Evolutionary conservation across 164 flowering plant species (phyloP).

Genomic region (Brasenia schreberi): DNA sequence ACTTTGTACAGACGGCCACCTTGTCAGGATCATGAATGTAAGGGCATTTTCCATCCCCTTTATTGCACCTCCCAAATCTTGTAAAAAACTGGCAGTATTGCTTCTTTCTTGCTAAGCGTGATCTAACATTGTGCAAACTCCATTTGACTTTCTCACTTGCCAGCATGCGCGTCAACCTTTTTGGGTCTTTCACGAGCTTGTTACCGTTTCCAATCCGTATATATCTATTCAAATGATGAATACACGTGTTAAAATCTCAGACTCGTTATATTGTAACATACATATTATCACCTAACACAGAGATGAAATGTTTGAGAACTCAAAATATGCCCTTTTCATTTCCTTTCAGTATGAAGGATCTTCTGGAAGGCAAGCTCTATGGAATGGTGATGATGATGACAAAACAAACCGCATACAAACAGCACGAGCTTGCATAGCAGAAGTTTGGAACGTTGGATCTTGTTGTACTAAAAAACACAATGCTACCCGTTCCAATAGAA

Average conservation of each 20-base stretch:
- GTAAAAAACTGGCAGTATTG: conserved; percentile 92
- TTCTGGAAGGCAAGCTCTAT: background rate
- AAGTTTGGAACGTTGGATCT: too few species aligned
- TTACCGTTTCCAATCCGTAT: conserved; percentile 91
- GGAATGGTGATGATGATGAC: too few species aligned
- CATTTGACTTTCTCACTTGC: conserved; percentile 93
- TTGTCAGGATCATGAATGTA: conserved; percentile 89
- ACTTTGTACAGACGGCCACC: conserved; percentile 91
- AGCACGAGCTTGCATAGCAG: too few species aligned
- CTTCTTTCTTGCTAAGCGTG: conserved; percentile 56
- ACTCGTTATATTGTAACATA: too few species aligned
- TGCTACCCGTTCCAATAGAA: too few species aligned
- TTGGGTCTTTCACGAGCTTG: conserved; percentile 86
- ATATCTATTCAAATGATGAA: conserved; percentile 38
- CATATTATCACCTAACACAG: too few species aligned
- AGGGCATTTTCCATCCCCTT: conserved; percentile 78
- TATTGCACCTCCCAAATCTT: conserved; percentile 92
- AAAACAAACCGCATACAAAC: too few species aligned
- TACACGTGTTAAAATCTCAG: too few species aligned
- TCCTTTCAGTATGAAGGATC: background rate
- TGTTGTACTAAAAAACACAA: too few species aligned
- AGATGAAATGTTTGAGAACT: background rate
- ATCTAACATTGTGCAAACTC: conserved; percentile 93
- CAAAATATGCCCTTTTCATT: background rate
- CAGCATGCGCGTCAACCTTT: conserved; percentile 64